Base-by-base conservation (phyloP, 139 green algal genomes). In the Parachlorella kessleri region DNA sequence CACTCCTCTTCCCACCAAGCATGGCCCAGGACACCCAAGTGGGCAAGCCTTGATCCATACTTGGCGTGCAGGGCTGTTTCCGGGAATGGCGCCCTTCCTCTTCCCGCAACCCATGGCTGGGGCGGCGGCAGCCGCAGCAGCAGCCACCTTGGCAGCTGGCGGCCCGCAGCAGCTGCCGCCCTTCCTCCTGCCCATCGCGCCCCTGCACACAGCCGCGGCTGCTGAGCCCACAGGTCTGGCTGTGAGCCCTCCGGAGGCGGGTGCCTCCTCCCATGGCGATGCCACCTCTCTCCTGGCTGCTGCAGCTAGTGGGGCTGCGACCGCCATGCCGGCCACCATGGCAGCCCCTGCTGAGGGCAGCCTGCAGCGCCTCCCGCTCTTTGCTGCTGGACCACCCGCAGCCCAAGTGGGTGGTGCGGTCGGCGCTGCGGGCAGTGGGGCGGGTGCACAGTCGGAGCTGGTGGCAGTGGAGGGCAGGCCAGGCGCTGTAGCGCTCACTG, bases 271-370 rank as follows among this genome's bases (percentile, higher is more conserved):
- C n/a, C n/a, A n/a, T n/a, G n/a, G n/a, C n/a, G 40, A 28, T 79
- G 63, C 63, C 40, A 23, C 63, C 65, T 63, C 74, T 73, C 35
- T 36, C 67, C 38, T 59, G 71, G 73, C 37, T 40, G 35, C 33
- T 2, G 3, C 35, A 48, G 66, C 36, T 26, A 18, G 48, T 18
- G 18, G 48, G 18, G 48, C 10, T 59, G 66, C 66, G 36, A 32
- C 30, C n/a, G 59, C 39, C n/a, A n/a, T 72, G 33, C 63, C 65
- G 41, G 74, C 72, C 21, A 73, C 48, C 63, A 79, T 79, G 74
- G 74, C 64, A 1, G 74, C 72, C 37, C 63, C 74, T 28, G 48
- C 48, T 59, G 48, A 10, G 10, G 48, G 18, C 48, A 10, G 48
- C 59, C 59, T 33, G 14, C 59, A 18, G 23, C n/a, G 70, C 75